These are phyloP conservation scores for Aplosporella prunicola DNA, from an alignment of 2,329 filamentous ascomycete genomes.

Conservation along the genomic window DNA sequence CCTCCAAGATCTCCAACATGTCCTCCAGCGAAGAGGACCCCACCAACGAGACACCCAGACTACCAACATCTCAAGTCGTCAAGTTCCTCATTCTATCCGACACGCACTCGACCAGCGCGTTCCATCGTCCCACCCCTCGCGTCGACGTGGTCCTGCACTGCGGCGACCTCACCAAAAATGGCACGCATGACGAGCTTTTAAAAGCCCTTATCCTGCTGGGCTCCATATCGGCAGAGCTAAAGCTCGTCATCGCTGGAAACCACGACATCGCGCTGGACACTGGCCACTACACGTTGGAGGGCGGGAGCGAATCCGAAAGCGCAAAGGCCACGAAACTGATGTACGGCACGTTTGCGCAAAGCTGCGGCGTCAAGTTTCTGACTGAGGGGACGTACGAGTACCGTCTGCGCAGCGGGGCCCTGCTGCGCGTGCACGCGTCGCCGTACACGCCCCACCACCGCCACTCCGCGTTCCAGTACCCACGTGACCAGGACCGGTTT, in stretches of 20 bases:
- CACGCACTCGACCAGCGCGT: constrained; percentile 25
- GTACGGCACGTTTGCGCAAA: too few species aligned
- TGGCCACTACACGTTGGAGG: constrained; percentile 31
- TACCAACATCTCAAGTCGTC: too few species aligned
- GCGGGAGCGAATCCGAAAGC: constrained; percentile 17
- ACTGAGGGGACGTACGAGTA: constrained; percentile 44
- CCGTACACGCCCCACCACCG: constrained; percentile 48
- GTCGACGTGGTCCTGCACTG: constrained; percentile 51
- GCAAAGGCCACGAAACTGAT: too few species aligned
- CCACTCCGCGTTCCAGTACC: constrained; percentile 48
- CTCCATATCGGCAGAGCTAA: constrained; percentile 43
- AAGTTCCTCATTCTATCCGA: constrained; percentile 36
- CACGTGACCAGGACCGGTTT: constrained; percentile 41
- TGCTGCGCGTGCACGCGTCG: constrained; percentile 42
- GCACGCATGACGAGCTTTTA: constrained; percentile 38
- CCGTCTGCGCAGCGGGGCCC: constrained; percentile 38
- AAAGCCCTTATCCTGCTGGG: constrained; percentile 38
- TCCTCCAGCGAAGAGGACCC: too few species aligned
- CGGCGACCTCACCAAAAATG: constrained; percentile 49
- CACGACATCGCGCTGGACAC: constrained; percentile 51
- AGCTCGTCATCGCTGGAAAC: constrained; percentile 54
- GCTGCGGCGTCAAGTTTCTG: constrained; percentile 46
- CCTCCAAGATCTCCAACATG: too few species aligned
- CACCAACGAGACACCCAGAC: too few species aligned
- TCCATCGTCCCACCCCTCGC: constrained; percentile 33